Percentiles rank a stretch among this genome's conserved stretches.
Conservation (phyloP, 2,329 filamentous ascomycete species). For the Xylariales sp. region DNA sequence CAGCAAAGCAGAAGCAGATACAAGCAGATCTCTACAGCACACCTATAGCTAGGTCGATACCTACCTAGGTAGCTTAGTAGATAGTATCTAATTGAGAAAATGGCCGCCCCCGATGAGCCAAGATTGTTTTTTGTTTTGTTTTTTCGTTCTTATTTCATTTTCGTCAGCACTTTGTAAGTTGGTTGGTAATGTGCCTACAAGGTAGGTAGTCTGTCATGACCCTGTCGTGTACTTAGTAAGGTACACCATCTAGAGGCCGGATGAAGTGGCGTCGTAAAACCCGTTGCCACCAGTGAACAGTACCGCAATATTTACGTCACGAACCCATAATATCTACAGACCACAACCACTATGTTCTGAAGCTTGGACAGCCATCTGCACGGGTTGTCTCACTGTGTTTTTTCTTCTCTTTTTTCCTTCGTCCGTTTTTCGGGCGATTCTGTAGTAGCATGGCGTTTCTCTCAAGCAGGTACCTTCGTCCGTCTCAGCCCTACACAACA, state of each 20-base stretch:
- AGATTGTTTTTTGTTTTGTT: too few relatives aligned
- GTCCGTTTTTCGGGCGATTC: not conserved
- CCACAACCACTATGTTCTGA: not conserved
- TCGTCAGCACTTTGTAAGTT: too few relatives aligned
- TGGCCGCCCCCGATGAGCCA: too few relatives aligned
- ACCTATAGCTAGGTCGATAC: too few relatives aligned
- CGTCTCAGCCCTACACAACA: conserved; percentile 7
- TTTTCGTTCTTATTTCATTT: too few relatives aligned
- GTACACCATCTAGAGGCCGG: not conserved
- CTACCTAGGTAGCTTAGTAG: too few relatives aligned
- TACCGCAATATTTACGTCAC: conserved; percentile 21
- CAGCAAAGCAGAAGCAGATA: too few relatives aligned
- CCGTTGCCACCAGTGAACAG: conserved; percentile 13
- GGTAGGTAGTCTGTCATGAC: not conserved
- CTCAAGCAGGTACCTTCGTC: conserved; percentile 11
- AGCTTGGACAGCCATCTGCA: not conserved
- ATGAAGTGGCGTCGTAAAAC: not conserved
- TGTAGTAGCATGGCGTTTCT: not conserved
- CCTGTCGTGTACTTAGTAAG: conserved; percentile 14
- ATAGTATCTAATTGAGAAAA: not conserved
- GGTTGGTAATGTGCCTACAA: too few relatives aligned
- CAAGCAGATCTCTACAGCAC: too few relatives aligned
- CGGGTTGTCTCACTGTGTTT: not conserved
- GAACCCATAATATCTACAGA: conserved; percentile 10
- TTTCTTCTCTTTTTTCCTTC: not conserved